Conservation (phyloP, 1,139 yeast genomes). For the Suhomyces maxii region DNA sequence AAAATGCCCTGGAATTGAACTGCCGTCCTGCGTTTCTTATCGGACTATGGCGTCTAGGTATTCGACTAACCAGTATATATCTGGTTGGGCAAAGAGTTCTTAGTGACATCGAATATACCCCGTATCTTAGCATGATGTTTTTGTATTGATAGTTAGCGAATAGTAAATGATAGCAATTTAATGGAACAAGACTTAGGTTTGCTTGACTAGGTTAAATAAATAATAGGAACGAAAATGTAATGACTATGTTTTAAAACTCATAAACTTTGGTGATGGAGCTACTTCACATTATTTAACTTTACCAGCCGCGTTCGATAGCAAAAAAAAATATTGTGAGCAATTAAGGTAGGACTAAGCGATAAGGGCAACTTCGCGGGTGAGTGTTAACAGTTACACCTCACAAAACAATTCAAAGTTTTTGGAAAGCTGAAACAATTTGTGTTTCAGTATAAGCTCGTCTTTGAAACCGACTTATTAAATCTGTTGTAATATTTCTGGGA, state of each 20-base stretch:
- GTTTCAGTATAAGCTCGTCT: background rate
- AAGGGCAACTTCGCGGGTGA: slow-evolving; percentile 1
- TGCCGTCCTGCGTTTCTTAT: background rate
- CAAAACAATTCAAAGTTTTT: background rate
- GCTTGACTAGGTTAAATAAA: no score
- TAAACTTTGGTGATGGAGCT: no score
- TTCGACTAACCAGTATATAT: slow-evolving; percentile 1
- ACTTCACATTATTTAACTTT: background rate
- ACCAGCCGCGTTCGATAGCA: slow-evolving; percentile 3
- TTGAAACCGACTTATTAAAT: background rate
- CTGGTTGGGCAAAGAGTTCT: background rate
- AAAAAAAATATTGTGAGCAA: slow-evolving; percentile 7
- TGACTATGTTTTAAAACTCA: no score
- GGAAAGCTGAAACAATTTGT: background rate
- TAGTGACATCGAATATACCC: slow-evolving; percentile 1
- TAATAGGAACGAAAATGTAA: no score
- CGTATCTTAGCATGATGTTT: background rate
- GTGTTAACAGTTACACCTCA: no score
- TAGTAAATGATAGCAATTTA: no score
- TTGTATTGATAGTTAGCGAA: background rate
- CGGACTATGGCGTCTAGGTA: background rate
- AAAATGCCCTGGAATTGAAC: background rate
- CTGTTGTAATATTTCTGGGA: background rate
- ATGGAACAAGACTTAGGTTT: no score
- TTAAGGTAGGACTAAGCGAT: slow-evolving; percentile 8